Base-by-base conservation (phyloP, 2,329 filamentous ascomycete genomes). In the Fusarium sp. region DNA sequence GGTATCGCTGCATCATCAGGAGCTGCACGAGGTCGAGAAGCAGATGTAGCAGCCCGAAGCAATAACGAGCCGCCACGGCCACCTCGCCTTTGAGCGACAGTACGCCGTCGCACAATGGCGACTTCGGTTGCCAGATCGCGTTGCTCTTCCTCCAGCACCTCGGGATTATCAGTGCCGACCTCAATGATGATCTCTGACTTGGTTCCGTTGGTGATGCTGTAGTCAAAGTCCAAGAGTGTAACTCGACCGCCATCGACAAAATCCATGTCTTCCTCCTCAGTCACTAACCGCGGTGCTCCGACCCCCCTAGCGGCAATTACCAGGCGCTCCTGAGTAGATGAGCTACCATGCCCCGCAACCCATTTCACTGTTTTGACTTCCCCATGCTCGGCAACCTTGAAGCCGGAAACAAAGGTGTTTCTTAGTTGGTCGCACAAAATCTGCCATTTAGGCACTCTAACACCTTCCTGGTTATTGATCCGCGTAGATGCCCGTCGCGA, bases 241-340 rank as follows among this genome's bases (percentile, higher is more conserved):
- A 96, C 84, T 68, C 93, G 88, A 19, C 93, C 93, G 11, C 93
- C 93, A 76, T 95, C 93, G n/a, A 93, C 87, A 71, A 93, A 93
- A 76, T 93, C 89, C 57, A 92, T 87, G 51, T 89, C 90, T 73
- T 94, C 92, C 71, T 94, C 91, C 62, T 93, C 91, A 7, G 89
- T 86, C 45, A 88, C 82, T 12, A 85, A 83, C 64, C 88, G 86
- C 1, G 86, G 84, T 2, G 87, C 86, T 31, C 89, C 85, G 23
- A 93, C 89, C 37, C 93, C 93, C 29, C 91, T 90, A 10, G 93
- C 93, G 44, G 92, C 91, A 37, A 92, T 87, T n/a, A 94, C 85
- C 29, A 96, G 83, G 48, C 86, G 85, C 76, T 90, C 88, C 63
- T 86, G 84, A 49, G 84, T 75, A 18, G 83, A 84, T 6, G 83